Base-by-base conservation (phyloP, 495 filamentous ascomycete species). In the Oleoguttula mirabilis region DNA sequence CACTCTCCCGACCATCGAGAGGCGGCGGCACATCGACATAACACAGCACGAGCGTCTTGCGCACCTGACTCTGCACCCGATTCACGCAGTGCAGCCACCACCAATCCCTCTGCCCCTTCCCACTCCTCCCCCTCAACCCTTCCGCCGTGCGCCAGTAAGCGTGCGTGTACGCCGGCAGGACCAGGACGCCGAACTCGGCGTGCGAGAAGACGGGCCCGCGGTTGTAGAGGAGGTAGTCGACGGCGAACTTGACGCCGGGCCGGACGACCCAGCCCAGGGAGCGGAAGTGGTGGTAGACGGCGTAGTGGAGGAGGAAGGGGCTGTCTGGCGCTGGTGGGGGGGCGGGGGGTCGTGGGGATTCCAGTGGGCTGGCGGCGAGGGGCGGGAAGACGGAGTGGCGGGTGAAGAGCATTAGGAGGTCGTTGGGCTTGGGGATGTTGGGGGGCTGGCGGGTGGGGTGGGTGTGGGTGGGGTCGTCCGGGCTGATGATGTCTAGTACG, bases 181-280 rank as follows among this genome's bases (percentile, higher is more conserved):
- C 73, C 15, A 88, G 65, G 38, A 94, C 64, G 0, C 81, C 88
- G 54, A 94, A 96, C 56, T 96, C 84, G 24, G 88, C 88, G 58
- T 99, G 90, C 5, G 81, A 71, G 60, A 95, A 96, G 2, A 85
- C 88, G 0, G 92, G 90, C 0, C 90, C 90, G n/a, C 87, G 80
- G 44, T 87, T 77, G 64, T 99, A 99, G 19, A 99, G 71, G 17
- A 99, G 68, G 63, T 80, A 94, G 60, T 99, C 92, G 20, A 84
- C 81, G 41, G 79, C 83, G 55, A 99, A 99, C 60, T 99, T 99
- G 52, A 94, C 76, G 30, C 92, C 90, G 19, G 82, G 75, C 14
- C 92, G 81, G 0, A 88, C 77, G n/a, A 94, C 84, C 90, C 90
- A 99, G 34, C 90, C 90, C 0, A 96, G 71, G 5, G 87, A 92